A percentile compares a stretch with the other conserved stretches of the same genome.
phyloP scores from a whole-genome alignment of 2,329 filamentous ascomycete species.

The Corynespora cassiicola region DNA sequence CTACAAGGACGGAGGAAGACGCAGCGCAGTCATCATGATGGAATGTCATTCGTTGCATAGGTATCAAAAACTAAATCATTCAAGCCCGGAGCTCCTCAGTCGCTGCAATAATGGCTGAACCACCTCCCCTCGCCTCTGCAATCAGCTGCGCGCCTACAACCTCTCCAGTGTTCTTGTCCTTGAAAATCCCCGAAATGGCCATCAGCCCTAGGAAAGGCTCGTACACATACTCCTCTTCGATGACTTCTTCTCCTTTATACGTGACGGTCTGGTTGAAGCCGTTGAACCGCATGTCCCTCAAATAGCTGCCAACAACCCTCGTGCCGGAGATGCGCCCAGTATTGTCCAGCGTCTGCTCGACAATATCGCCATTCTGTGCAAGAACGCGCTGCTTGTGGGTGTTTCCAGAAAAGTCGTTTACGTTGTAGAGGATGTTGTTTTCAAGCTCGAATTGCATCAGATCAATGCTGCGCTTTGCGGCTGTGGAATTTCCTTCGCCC shows the following conservation, averaged over 20 bases:
- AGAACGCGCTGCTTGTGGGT: conserved; percentile 62
- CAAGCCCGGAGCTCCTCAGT: conserved; percentile 18
- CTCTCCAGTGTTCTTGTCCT: conserved; percentile 53
- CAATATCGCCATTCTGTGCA: conserved; percentile 61
- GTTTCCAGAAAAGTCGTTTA: conserved; percentile 66
- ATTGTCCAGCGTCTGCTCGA: conserved; percentile 63
- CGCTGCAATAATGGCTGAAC: conserved; percentile 58
- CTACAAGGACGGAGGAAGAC: too few relatives aligned
- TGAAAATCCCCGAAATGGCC: conserved; percentile 55
- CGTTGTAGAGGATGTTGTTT: conserved; percentile 66
- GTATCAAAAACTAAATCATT: too few relatives aligned
- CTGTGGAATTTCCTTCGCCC: conserved; percentile 13
- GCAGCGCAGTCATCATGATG: too few relatives aligned
- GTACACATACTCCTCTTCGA: conserved; percentile 62
- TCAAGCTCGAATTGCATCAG: conserved; percentile 55
- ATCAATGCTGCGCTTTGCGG: conserved; percentile 36
- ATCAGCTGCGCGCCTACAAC: conserved; percentile 61
- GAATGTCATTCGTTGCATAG: too few relatives aligned
- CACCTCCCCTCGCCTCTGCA: conserved; percentile 61
- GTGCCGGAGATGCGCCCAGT: conserved; percentile 54
- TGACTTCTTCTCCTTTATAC: conserved; percentile 53
- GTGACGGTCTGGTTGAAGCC: conserved; percentile 53
- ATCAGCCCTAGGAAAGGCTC: conserved; percentile 57
- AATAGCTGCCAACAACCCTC: conserved; percentile 57
- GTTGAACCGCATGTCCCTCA: conserved; percentile 61